Evolutionary conservation across 331 rosid genomes (phyloP).

Genomic region (Acacia concinna): DNA sequence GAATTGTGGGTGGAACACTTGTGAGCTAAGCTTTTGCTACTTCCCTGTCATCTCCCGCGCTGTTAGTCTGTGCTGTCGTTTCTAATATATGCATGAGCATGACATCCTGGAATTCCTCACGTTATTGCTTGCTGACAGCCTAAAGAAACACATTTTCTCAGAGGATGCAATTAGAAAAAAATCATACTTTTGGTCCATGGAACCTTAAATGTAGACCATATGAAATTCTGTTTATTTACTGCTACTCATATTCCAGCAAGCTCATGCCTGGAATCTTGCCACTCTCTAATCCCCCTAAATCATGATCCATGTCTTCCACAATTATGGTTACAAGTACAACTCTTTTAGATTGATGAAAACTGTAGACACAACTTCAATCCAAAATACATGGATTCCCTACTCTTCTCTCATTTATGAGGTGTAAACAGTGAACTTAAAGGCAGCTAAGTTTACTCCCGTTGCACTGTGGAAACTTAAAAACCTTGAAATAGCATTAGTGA

Average conservation of each 20-base stretch:
- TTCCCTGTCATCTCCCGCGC: neutral
- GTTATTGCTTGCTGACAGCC: neutral
- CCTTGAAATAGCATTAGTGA: neutral
- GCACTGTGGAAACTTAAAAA: neutral
- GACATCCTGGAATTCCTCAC: neutral
- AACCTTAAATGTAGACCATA: neutral
- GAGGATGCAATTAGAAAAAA: neutral
- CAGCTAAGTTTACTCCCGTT: neutral
- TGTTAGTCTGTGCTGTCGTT: neutral
- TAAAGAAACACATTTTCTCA: neutral
- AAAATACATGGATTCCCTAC: neutral
- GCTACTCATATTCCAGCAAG: slow-evolving; percentile 9
- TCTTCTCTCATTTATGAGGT: slow-evolving; percentile 5
- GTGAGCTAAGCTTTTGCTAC: neutral
- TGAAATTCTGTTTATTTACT: neutral
- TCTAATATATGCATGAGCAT: neutral
- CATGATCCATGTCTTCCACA: slow-evolving; percentile 21
- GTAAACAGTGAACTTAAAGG: slow-evolving; percentile 3
- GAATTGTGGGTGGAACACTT: neutral
- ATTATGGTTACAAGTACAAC: neutral
- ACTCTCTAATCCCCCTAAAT: neutral
- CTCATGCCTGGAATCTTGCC: neutral
- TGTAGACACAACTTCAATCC: neutral
- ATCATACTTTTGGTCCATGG: neutral
- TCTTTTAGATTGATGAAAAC: neutral